Evolutionary conservation across 108 stramenopile genomes (phyloP).

Genomic region (Schizochytrium sp.): DNA sequence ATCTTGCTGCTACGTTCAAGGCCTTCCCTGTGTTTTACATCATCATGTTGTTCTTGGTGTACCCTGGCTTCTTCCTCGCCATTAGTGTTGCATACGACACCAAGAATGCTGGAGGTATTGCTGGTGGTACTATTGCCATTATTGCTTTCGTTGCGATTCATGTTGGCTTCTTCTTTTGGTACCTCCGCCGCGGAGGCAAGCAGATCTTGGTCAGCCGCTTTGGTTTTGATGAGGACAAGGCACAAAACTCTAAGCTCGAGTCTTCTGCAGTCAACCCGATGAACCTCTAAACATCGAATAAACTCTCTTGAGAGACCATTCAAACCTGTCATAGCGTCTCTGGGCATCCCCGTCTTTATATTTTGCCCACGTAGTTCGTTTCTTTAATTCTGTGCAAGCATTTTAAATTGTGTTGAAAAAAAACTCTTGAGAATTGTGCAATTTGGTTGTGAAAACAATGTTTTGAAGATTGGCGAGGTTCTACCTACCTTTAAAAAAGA

Average conservation of each 20-base stretch:
- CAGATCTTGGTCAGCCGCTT: constrained; percentile 71
- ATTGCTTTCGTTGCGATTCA: constrained; percentile 68
- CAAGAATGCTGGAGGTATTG: constrained; percentile 78
- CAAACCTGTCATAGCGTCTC: no score
- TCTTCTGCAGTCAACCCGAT: constrained; percentile 69
- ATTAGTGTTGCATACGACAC: constrained; percentile 75
- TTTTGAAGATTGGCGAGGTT: no score
- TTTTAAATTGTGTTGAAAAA: no score
- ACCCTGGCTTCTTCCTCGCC: constrained; percentile 78
- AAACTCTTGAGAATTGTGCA: no score
- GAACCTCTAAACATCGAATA: no score
- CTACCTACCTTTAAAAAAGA: no score
- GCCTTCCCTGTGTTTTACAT: constrained; percentile 82
- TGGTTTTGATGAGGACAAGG: constrained; percentile 62
- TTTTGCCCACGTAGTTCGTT: no score
- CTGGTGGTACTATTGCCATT: constrained; percentile 78
- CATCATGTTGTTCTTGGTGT: constrained; percentile 76
- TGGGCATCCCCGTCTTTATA: no score
- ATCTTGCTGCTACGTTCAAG: constrained; percentile 75
- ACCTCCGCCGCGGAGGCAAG: constrained; percentile 75
- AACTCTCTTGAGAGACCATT: no score
- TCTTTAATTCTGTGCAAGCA: no score
- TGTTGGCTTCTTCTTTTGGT: constrained; percentile 68
- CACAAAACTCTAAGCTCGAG: constrained; percentile 76
- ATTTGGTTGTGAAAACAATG: no score